phyloP scores from a whole-genome alignment of 2,329 filamentous ascomycete genomes.

The Thermochaetoides dissita region DNA sequence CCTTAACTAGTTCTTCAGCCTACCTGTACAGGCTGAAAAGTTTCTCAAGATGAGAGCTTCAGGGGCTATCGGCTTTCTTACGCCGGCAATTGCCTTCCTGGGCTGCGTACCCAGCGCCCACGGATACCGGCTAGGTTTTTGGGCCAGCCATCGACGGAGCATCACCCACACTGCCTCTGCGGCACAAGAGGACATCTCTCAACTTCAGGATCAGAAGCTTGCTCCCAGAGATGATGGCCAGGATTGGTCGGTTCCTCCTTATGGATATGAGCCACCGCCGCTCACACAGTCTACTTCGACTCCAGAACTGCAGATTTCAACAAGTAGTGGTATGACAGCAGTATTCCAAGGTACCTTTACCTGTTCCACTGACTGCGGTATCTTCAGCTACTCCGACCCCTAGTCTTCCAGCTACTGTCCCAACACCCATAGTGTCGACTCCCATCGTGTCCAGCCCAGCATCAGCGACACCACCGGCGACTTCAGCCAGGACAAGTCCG shows the following conservation, averaged over 20 bases:
- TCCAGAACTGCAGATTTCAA: not conserved
- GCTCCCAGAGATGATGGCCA: slow-evolving; percentile 6
- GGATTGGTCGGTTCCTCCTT: slow-evolving; percentile 8
- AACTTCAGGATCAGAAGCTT: slow-evolving; percentile 1
- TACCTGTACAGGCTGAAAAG: not conserved
- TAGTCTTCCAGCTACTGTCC: too few relatives aligned
- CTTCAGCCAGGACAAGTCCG: too few relatives aligned
- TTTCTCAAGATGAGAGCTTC: slow-evolving; percentile 24
- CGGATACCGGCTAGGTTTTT: slow-evolving; percentile 10
- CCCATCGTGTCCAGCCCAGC: too few relatives aligned
- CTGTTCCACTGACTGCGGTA: too few relatives aligned
- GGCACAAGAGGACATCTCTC: not conserved
- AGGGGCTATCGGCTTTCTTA: slow-evolving; percentile 19
- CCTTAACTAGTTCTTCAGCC: too few relatives aligned
- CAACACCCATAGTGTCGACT: too few relatives aligned
- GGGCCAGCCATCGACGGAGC: slow-evolving; percentile 12
- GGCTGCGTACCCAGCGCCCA: slow-evolving; percentile 11
- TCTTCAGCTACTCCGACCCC: too few relatives aligned
- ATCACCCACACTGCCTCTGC: slow-evolving; percentile 3
- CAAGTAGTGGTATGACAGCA: slow-evolving; percentile 5
- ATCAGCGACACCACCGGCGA: too few relatives aligned
- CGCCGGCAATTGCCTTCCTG: slow-evolving; percentile 21
- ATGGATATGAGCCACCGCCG: slow-evolving; percentile 12
- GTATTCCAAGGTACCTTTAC: not conserved
- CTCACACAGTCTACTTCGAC: slow-evolving; percentile 1